Evolutionary conservation across 2,329 filamentous ascomycete genomes (phyloP).

Genomic region (Cladobotryum protrusum): DNA sequence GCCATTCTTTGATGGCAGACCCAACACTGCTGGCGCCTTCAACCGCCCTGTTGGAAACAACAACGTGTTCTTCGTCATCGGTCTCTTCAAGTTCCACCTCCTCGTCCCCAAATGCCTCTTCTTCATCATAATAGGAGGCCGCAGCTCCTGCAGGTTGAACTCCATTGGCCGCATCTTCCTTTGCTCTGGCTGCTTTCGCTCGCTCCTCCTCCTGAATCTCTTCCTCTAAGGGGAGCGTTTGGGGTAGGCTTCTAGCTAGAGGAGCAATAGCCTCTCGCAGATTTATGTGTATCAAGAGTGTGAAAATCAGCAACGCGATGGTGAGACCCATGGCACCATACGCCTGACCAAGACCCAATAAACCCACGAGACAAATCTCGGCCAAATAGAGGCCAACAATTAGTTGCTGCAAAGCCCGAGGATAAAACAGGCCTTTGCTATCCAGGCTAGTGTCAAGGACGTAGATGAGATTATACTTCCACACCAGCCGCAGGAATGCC

Average conservation of each 20-base stretch:
- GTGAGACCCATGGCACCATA: conserved; percentile 68
- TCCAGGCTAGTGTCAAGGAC: conserved; percentile 78
- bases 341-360: conserved; percentile 66
- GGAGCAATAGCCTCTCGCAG: conserved; percentile 69
- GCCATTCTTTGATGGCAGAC: conserved; percentile 25
- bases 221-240: conserved; percentile 56
- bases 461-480: conserved; percentile 85
- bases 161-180: conserved; percentile 17
- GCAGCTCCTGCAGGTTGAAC: conserved; percentile 23
- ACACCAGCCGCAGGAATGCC: conserved; percentile 76
- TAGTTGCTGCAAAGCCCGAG: conserved; percentile 80
- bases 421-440: conserved; percentile 82
- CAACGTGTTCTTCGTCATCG: conserved; percentile 22
- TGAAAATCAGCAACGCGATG: conserved; percentile 69
- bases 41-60: conserved; percentile 26
- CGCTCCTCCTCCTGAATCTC: conserved; percentile 39
- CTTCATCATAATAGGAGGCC: conserved; percentile 29
- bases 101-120: conserved; percentile 28
- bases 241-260: conserved; percentile 71
- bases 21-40: conserved; percentile 33
- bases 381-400: conserved; percentile 78
- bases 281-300: conserved; percentile 66
- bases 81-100: conserved; percentile 20
- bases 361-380: conserved; percentile 74
- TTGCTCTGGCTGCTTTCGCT: conserved; percentile 36